A percentile compares a stretch with the other conserved stretches of the same genome.
These are phyloP conservation scores for Huntiella abstrusa DNA, from an alignment of 2,329 filamentous ascomycete genomes.

Conservation along the genomic window DNA sequence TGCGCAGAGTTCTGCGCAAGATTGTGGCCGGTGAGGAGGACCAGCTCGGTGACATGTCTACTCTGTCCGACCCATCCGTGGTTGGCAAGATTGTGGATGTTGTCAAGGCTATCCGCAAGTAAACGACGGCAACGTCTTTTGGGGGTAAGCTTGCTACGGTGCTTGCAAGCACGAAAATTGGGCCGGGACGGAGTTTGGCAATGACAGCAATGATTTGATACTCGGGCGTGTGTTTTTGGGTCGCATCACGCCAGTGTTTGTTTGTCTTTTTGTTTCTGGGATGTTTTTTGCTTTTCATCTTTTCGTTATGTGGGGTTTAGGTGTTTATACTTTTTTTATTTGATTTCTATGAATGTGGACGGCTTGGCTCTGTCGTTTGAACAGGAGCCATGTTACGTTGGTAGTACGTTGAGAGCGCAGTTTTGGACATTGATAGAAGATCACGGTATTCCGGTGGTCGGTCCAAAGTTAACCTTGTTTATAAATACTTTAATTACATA, in stretches of 20 bases:
- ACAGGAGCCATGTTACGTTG: too few species aligned
- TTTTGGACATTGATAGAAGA: too few species aligned
- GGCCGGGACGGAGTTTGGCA: neutral
- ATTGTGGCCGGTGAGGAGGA: slow-evolving; percentile 94
- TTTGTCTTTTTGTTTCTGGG: slow-evolving; percentile 5
- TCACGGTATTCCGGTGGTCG: too few species aligned
- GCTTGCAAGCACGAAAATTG: neutral
- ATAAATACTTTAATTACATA: too few species aligned
- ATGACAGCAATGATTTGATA: slow-evolving; percentile 1
- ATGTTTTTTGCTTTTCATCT: slow-evolving; percentile 1
- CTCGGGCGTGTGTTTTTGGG: neutral
- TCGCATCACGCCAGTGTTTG: slow-evolving; percentile 7
- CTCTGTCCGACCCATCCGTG: slow-evolving; percentile 74
- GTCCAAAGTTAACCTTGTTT: too few species aligned
- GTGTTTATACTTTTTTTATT: slow-evolving; percentile 1
- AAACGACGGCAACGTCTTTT: slow-evolving; percentile 14
- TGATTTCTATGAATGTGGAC: neutral
- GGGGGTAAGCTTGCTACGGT: neutral
- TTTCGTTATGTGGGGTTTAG: slow-evolving; percentile 1
- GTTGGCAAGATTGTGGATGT: slow-evolving; percentile 76
- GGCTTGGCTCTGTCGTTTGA: too few species aligned
- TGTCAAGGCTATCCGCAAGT: slow-evolving; percentile 47
- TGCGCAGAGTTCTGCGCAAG: slow-evolving; percentile 93
- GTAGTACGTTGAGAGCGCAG: too few species aligned
- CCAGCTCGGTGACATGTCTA: slow-evolving; percentile 81